Base-by-base conservation (phyloP, 1,284 basidiomycete species). In the Leccinum pseudoinsigne region DNA sequence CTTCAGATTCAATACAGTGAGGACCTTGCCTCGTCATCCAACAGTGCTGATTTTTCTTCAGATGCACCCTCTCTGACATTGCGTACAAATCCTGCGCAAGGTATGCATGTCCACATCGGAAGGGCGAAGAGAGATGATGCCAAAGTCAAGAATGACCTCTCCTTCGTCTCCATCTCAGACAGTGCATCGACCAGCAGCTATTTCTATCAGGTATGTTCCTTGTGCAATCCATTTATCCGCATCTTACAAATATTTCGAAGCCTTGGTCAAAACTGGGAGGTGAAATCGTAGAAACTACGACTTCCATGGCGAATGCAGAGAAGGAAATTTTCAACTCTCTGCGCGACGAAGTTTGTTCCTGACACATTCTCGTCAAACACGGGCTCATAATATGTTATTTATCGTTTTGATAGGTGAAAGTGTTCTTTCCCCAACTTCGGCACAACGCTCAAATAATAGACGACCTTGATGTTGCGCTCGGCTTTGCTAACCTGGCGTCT, bases 401-500 rank as follows among this genome's bases (percentile, higher is more conserved):
- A 14, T 23, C 21, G 12, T 58, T 51, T 31, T 54, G 51, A 57
- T 60, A 94, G 92, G 86, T 95, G 40, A 88, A 84, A 62, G 78
- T 79, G 23, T 79, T 85, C 64, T 81, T 86, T 7, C 69, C 78
- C 5, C 76, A 79, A 23, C 77, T 97, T 16, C 84, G 91, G 55
- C 80, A 82, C 14, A 98, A 97, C 71, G 89, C 94, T 3, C 84
- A 86, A 16, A 82, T 95, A 45, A 78, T 96, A 14, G 94, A 97
- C 71, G 95, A 99, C 75, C 77, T 98, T 6, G 97, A 99, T 72
- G 88, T 98, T 7, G 84, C 88, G 0, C 75, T 94, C 2, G 86
- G 88, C 0, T 97, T 97, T 70, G 91, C 96, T 1, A 86, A 86
- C 63, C 83, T 95, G 7, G 96, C 97, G 0, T 76, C 81, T 1